These are phyloP conservation scores for Hirschfeldia incana DNA, from an alignment of 345 rosid species.

Conservation along the genomic window DNA sequence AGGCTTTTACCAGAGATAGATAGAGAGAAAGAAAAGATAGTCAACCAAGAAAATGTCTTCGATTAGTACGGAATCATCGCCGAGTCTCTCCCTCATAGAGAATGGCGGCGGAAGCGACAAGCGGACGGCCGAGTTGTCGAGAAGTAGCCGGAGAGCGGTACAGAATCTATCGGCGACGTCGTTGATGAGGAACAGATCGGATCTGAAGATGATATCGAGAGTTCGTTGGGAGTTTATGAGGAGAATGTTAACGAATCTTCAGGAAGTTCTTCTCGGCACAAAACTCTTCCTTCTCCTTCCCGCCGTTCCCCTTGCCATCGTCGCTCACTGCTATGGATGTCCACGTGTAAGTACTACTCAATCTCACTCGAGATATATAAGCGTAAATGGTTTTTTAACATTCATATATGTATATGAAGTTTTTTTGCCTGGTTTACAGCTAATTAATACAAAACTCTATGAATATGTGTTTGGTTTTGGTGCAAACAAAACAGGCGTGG, in stretches of 20 bases:
- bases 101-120: constrained; percentile 22
- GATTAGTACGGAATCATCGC: constrained; percentile 25
- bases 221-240: constrained; percentile 31
- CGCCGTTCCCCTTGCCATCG: constrained; percentile 34
- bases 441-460: neutral
- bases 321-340: constrained; percentile 26
- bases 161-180: constrained; percentile 35
- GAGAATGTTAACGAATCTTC: constrained; percentile 26
- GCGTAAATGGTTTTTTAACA: too few species aligned
- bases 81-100: constrained; percentile 23
- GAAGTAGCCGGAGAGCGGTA: constrained; percentile 23
- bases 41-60: constrained; percentile 38
- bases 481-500: constrained; percentile 51
- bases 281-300: constrained; percentile 37
- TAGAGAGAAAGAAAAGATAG: neutral
- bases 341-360: constrained; percentile 26
- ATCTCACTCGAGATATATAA: neutral
- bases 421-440: neutral
- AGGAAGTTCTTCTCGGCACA: constrained; percentile 39
- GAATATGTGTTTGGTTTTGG: neutral
- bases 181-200: constrained; percentile 39
- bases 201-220: constrained; percentile 36
- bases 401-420: neutral
- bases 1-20: neutral
- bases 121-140: constrained; percentile 15